Evolutionary conservation across 495 filamentous ascomycete genomes (phyloP).

Genomic region (Penicillium antarcticum): DNA sequence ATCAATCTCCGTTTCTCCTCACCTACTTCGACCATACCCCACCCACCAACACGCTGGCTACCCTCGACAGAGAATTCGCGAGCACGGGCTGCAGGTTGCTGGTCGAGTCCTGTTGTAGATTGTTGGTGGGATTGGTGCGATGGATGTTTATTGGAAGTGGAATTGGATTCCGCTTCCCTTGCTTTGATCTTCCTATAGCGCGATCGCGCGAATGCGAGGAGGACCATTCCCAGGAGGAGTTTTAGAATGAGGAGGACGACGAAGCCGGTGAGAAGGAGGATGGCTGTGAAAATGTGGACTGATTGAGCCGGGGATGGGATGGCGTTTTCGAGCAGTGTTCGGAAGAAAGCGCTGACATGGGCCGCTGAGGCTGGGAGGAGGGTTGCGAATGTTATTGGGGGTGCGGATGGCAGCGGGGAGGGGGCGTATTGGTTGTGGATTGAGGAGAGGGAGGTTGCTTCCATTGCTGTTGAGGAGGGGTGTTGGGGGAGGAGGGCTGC

Average conservation of each 20-base stretch:
- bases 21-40: constrained; percentile 80
- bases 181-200: constrained; percentile 79
- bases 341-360: constrained; percentile 35
- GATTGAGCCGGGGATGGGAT: constrained; percentile 45
- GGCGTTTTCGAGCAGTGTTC: constrained; percentile 38
- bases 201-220: constrained; percentile 69
- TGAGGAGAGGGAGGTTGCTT: constrained; percentile 60
- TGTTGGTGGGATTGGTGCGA: constrained; percentile 4
- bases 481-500: constrained; percentile 76
- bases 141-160: constrained; percentile 1
- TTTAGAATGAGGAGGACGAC: constrained; percentile 76
- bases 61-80: constrained; percentile 60
- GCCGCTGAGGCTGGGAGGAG: constrained; percentile 34
- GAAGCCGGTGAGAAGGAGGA: constrained; percentile 75
- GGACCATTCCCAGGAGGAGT: constrained; percentile 76
- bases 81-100: constrained; percentile 8
- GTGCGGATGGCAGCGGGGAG: constrained; percentile 24
- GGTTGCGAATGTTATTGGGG: constrained; percentile 36
- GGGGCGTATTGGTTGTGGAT: constrained; percentile 51
- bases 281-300: constrained; percentile 57
- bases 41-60: constrained; percentile 72
- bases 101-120: too few species aligned
- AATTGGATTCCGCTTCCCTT: constrained; percentile 50
- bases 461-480: constrained; percentile 65
- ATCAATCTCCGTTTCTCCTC: constrained; percentile 86